phyloP scores from a whole-genome alignment of 257 asterid species.

The Nicotiana obtusifolia region DNA sequence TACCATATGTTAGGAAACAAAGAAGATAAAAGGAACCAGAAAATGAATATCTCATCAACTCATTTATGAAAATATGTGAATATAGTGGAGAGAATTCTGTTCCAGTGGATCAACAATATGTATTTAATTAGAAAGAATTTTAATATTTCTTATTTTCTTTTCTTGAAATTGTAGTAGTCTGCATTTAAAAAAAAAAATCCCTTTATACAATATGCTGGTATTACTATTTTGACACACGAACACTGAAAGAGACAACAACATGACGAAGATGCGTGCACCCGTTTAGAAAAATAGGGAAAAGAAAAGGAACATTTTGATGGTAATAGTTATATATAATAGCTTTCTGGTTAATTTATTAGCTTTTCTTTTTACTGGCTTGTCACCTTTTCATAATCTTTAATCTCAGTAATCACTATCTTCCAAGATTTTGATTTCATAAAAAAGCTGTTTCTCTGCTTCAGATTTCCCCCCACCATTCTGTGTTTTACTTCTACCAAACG shows the following conservation, averaged over 20 bases:
- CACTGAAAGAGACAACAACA: not conserved
- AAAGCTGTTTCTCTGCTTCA: slow-evolving; percentile 42
- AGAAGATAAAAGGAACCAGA: no score
- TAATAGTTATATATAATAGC: not conserved
- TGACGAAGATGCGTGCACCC: slow-evolving; percentile 1
- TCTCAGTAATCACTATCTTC: slow-evolving; percentile 33
- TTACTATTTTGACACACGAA: not conserved
- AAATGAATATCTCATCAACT: no score
- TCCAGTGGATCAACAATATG: not conserved
- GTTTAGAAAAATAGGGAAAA: not conserved
- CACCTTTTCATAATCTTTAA: slow-evolving; percentile 25
- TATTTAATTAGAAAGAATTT: not conserved
- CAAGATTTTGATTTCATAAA: slow-evolving; percentile 38
- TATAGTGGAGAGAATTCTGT: no score
- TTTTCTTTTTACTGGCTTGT: slow-evolving; percentile 15
- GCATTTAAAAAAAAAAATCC: not conserved
- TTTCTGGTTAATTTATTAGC: not conserved
- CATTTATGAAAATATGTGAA: no score
- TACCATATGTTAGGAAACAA: no score
- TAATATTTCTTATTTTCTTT: not conserved
- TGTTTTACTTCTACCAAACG: slow-evolving; percentile 15
- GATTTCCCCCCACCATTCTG: slow-evolving; percentile 20
- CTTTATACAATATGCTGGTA: slow-evolving; percentile 9
- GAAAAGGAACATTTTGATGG: not conserved
- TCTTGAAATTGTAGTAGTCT: not conserved